Conservation (phyloP, 78 protist species). For the Anaeramoeba flamelloides region DNA sequence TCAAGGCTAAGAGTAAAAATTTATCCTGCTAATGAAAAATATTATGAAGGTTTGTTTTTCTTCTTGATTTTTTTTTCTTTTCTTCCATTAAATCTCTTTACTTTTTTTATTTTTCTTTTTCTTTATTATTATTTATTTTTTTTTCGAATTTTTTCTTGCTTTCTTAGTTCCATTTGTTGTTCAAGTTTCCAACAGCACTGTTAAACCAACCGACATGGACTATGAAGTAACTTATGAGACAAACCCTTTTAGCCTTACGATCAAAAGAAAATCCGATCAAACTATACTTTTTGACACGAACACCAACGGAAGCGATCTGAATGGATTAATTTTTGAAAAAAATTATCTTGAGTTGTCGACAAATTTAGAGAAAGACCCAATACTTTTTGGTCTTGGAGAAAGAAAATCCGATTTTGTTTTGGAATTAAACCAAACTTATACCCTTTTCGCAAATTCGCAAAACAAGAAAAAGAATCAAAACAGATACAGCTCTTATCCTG, state of each 20-base stretch:
- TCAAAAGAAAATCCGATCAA: not conserved
- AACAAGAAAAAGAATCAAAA: too few relatives aligned
- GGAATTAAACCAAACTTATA: too few relatives aligned
- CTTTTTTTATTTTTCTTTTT: too few relatives aligned
- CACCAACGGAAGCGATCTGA: not conserved
- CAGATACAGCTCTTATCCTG: not conserved
- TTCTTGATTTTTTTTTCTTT: not conserved
- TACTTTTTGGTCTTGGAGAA: not conserved
- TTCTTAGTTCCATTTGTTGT: too few relatives aligned
- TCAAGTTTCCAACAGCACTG: too few relatives aligned
- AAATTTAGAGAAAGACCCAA: not conserved
- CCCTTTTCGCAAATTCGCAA: too few relatives aligned
- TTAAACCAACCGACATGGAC: too few relatives aligned
- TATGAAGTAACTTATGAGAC: not conserved
- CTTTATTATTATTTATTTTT: too few relatives aligned
- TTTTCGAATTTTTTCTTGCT: too few relatives aligned
- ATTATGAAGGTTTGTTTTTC: not conserved
- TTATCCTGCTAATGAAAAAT: not conserved
- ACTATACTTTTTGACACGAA: not conserved
- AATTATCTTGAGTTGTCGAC: not conserved
- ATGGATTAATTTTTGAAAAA: constrained; percentile 7
- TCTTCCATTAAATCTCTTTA: too few relatives aligned
- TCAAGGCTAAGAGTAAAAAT: not conserved
- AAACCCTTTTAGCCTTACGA: not conserved
- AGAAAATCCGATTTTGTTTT: too few relatives aligned